phyloP scores from a whole-genome alignment of 2,329 filamentous ascomycete species.

The Rosellinia necatrix region DNA sequence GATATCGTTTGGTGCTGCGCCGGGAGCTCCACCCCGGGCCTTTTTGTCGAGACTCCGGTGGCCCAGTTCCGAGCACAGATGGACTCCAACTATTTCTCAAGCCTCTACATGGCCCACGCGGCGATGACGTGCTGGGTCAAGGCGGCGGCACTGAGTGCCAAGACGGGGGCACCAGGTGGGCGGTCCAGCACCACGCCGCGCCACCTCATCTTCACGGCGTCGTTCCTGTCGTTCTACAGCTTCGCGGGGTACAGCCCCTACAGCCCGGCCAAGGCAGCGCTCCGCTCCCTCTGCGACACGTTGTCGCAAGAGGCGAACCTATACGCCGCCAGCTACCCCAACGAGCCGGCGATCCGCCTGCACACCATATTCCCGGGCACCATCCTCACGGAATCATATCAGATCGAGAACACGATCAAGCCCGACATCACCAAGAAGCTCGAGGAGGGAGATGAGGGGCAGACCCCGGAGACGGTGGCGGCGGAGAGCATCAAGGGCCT shows the following conservation, averaged over 20 bases:
- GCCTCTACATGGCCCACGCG: constrained; percentile 46
- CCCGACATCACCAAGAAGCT: constrained; percentile 27
- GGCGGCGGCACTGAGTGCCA: not conserved
- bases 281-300: constrained; percentile 67
- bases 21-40: constrained; percentile 61
- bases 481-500: constrained; percentile 32
- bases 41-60: constrained; percentile 45
- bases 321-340: constrained; percentile 40
- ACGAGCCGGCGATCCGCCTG: constrained; percentile 53
- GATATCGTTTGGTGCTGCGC: constrained; percentile 71
- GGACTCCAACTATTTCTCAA: constrained; percentile 48
- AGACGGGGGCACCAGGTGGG: not conserved
- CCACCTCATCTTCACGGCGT: constrained; percentile 72
- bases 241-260: constrained; percentile 70
- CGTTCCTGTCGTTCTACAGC: constrained; percentile 63
- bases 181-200: constrained; percentile 39
- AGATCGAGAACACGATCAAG: constrained; percentile 31
- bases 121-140: constrained; percentile 39
- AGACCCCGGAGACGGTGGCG: constrained; percentile 31
- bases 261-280: constrained; percentile 68
- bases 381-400: constrained; percentile 61
- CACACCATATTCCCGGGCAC: constrained; percentile 69
- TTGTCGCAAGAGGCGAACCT: constrained; percentile 62
- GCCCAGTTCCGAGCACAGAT: constrained; percentile 43
- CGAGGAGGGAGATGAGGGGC: constrained; percentile 24